These are phyloP conservation scores for Phytophthora pinifolia DNA, from an alignment of 352 stramenopile genomes.

Conservation along the genomic window DNA sequence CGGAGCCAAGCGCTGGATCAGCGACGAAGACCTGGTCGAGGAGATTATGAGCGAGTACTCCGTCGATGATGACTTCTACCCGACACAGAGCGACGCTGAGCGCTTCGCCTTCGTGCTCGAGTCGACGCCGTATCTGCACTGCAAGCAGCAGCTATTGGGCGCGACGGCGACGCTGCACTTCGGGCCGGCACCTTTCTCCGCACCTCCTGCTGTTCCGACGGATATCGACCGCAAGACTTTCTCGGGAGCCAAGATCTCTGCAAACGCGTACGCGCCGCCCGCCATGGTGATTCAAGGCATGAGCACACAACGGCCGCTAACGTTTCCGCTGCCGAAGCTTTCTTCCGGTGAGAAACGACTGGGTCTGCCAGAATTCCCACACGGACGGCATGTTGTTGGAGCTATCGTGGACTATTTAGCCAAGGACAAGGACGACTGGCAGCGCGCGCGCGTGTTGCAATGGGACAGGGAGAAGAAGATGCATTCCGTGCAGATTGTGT, in stretches of 20 bases:
- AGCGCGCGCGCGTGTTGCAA: constrained; percentile 67
- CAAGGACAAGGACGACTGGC: constrained; percentile 69
- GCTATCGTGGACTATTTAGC: constrained; percentile 77
- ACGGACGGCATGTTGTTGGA: constrained; percentile 44
- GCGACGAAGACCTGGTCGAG: constrained; percentile 80
- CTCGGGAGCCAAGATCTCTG: constrained; percentile 35
- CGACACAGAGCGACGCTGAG: constrained; percentile 36
- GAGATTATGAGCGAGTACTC: constrained; percentile 84
- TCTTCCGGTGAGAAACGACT: constrained; percentile 29
- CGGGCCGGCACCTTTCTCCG: constrained; percentile 17
- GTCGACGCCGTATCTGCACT: constrained; percentile 63
- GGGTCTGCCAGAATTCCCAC: constrained; percentile 58
- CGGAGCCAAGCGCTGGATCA: constrained; percentile 82
- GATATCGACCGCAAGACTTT: constrained; percentile 34
- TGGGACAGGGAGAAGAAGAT: constrained; percentile 64
- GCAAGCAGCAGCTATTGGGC: constrained; percentile 48
- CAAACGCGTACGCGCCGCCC: constrained; percentile 39
- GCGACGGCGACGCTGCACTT: constrained; percentile 41
- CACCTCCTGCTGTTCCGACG: constrained; percentile 5
- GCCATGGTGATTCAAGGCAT: constrained; percentile 46
- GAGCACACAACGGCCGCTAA: constrained; percentile 40
- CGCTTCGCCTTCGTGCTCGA: constrained; percentile 76
- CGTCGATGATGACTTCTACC: constrained; percentile 48
- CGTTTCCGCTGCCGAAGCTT: constrained; percentile 43
- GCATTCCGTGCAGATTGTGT: constrained; percentile 70